Conservation (phyloP, 768 basidiomycete species). For the Termitomyces sp. region DNA sequence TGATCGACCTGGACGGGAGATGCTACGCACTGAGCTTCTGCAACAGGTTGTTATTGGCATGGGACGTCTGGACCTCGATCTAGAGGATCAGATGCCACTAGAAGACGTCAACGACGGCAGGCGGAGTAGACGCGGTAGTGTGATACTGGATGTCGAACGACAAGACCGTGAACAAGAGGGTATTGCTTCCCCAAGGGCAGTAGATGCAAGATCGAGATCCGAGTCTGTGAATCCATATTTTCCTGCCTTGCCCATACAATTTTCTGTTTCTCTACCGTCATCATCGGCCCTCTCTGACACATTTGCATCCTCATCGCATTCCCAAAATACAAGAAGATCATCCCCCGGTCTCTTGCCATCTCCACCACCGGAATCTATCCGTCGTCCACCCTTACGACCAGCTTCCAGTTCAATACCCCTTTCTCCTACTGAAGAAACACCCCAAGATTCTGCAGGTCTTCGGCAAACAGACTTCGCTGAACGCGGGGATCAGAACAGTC, state of each 20-base stretch:
- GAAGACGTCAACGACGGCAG: neutral
- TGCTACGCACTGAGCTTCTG: conserved; percentile 80
- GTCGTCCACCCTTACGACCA: neutral
- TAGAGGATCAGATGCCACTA: conserved; percentile 17
- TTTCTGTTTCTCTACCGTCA: conserved; percentile 3
- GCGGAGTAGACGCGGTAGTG: neutral
- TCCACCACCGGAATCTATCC: conserved; percentile 8
- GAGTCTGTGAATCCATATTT: conserved; percentile 51
- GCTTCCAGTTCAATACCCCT: conserved; percentile 9
- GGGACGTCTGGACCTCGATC: conserved; percentile 58
- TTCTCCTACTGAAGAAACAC: conserved; percentile 15
- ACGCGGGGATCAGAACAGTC: neutral
- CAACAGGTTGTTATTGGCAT: conserved; percentile 89
- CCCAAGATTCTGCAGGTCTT: neutral
- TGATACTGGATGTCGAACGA: neutral
- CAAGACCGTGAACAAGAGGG: neutral
- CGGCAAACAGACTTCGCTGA: conserved; percentile 1
- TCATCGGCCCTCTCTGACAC: conserved; percentile 17
- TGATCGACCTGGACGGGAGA: conserved; percentile 47
- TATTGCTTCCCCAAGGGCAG: neutral
- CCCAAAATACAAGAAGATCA: neutral
- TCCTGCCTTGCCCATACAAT: conserved; percentile 30
- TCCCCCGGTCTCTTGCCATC: neutral
- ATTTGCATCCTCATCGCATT: conserved; percentile 22
- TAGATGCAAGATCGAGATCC: conserved; percentile 5